Conservation (phyloP, 371 early-diverging fungal species). For the Mucor irregularis region DNA sequence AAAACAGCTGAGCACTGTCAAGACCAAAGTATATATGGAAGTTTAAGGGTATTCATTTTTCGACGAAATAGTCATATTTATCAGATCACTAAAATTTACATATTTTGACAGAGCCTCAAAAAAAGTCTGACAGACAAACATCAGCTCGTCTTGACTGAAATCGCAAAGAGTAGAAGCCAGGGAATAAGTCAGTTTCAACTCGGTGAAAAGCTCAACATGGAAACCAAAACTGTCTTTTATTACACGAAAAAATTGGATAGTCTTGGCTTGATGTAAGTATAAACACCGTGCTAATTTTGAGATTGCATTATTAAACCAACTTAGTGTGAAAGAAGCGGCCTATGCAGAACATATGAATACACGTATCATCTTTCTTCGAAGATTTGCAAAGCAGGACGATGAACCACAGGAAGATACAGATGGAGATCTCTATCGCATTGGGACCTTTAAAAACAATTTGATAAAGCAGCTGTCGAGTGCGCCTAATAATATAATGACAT, state of each 20-base stretch:
- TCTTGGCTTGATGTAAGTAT: constrained; percentile 14
- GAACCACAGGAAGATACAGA: not conserved
- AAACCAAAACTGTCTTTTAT: constrained; percentile 6
- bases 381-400: not conserved
- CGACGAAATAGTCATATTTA: not conserved
- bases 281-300: not conserved
- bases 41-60: constrained; percentile 1
- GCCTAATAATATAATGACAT: constrained; percentile 5
- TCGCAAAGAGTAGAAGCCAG: constrained; percentile 10
- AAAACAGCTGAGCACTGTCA: constrained; percentile 1
- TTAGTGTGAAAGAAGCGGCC: constrained; percentile 10
- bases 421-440: constrained; percentile 1
- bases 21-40: constrained; percentile 12
- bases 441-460: not conserved
- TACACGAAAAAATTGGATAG: constrained; percentile 15
- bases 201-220: not conserved
- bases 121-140: constrained; percentile 3
- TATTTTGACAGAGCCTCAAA: not conserved
- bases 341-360: constrained; percentile 4
- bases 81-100: not conserved
- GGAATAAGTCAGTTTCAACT: constrained; percentile 14
- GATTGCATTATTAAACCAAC: not conserved
- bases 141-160: not conserved
- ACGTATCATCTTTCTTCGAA: constrained; percentile 1
- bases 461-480: constrained; percentile 1